Evolutionary conservation across 2,329 filamentous ascomycete species (phyloP).

Genomic region (Fusarium tupiense): DNA sequence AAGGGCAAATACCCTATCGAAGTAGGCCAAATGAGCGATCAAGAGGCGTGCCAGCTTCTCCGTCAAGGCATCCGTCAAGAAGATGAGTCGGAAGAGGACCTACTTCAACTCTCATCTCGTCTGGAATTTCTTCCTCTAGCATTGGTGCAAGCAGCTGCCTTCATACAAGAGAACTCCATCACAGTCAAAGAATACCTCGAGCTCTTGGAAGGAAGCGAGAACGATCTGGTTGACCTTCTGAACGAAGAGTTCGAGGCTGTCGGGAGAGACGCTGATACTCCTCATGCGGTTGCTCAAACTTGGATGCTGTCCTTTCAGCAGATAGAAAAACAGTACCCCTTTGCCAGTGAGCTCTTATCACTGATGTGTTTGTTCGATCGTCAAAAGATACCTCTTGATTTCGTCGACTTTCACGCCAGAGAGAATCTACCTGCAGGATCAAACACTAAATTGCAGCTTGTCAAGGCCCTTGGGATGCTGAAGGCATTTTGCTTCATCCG

Average conservation of each 20-base stretch:
- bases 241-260: slow-evolving; percentile 45
- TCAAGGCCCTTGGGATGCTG: slow-evolving; percentile 13
- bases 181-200: slow-evolving; percentile 41
- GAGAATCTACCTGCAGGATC: neutral
- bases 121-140: slow-evolving; percentile 49
- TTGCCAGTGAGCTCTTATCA: slow-evolving; percentile 46
- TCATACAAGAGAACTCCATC: slow-evolving; percentile 46
- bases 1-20: slow-evolving; percentile 37
- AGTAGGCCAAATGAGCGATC: slow-evolving; percentile 43
- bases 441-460: neutral
- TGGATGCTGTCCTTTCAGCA: slow-evolving; percentile 51
- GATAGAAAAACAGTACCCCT: slow-evolving; percentile 35
- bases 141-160: slow-evolving; percentile 48
- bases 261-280: slow-evolving; percentile 42
- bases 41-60: slow-evolving; percentile 42
- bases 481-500: slow-evolving; percentile 47
- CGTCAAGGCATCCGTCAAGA: slow-evolving; percentile 13
- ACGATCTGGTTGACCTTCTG: slow-evolving; percentile 35
- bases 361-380: slow-evolving; percentile 47
- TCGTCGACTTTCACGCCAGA: slow-evolving; percentile 16
- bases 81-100: neutral
- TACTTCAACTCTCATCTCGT: slow-evolving; percentile 34
- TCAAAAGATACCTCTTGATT: slow-evolving; percentile 42
- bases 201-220: slow-evolving; percentile 29
- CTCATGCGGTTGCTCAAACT: slow-evolving; percentile 43